A percentile compares a stretch with the other conserved stretches of the same genome.
These are phyloP conservation scores for Eutrema yunnanense DNA, from an alignment of 345 rosid genomes.

Conservation along the genomic window DNA sequence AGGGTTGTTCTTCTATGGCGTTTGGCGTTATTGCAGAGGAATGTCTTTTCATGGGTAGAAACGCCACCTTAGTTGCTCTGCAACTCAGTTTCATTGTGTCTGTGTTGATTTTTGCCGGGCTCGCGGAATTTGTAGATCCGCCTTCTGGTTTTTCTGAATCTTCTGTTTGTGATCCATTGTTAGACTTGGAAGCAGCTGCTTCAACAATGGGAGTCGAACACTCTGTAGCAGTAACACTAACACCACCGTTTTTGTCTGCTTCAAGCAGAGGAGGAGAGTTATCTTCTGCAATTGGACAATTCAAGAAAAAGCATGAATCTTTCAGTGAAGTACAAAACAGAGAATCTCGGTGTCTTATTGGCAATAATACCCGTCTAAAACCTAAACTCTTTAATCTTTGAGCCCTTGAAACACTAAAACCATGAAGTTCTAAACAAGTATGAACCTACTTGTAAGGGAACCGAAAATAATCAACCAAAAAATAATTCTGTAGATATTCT, in stretches of 20 bases:
- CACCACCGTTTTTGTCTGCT: background rate
- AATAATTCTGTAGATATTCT: constrained; percentile 7
- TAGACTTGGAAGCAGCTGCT: background rate
- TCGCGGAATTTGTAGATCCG: background rate
- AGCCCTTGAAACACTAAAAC: background rate
- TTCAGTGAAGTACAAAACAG: background rate
- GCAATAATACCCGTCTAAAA: background rate
- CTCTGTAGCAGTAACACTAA: constrained; percentile 6
- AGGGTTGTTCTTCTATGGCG: constrained; percentile 24
- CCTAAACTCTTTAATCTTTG: background rate
- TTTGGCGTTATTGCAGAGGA: constrained; percentile 23
- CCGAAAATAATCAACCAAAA: background rate
- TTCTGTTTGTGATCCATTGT: constrained; percentile 20
- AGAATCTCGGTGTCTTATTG: background rate
- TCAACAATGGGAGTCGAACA: constrained; percentile 1
- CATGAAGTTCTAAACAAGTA: background rate
- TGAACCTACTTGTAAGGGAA: background rate
- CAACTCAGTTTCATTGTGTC: background rate
- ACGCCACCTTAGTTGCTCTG: constrained; percentile 51
- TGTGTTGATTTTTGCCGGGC: constrained; percentile 20
- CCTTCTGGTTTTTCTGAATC: constrained; percentile 6
- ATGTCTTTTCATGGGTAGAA: constrained; percentile 51
- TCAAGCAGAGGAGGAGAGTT: background rate
- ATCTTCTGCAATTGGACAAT: constrained; percentile 19
- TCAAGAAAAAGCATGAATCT: background rate